Percentiles rank a stretch among this genome's conserved stretches.
Evolutionary conservation across 2,329 filamentous ascomycete genomes (phyloP).

Genomic region (Tolypocladium tundrense): DNA sequence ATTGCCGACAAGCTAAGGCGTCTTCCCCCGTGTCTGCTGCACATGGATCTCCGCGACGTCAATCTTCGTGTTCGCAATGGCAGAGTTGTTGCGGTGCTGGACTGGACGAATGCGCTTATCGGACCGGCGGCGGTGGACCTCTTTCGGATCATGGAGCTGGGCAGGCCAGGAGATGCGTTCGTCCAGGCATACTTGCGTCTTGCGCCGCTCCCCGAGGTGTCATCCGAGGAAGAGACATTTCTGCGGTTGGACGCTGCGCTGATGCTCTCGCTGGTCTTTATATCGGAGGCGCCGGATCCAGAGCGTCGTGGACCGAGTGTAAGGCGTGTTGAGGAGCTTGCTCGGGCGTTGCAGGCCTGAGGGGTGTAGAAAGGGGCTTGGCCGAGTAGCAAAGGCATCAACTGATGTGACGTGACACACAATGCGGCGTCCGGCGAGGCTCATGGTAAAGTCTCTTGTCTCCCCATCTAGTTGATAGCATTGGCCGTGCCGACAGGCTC

Average conservation of each 20-base stretch:
- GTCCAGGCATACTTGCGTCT: conserved; percentile 4
- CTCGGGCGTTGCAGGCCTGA: not conserved
- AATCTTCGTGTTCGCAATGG: conserved; percentile 4
- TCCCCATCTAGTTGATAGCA: not conserved
- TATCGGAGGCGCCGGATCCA: conserved; percentile 9
- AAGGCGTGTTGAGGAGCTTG: conserved; percentile 5
- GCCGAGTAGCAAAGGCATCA: not conserved
- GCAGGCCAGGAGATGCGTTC: conserved; percentile 2
- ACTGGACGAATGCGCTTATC: conserved; percentile 8
- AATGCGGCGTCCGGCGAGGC: not conserved
- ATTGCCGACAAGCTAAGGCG: conserved; percentile 2
- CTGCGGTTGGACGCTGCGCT: conserved; percentile 8
- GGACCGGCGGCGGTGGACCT: conserved; percentile 7
- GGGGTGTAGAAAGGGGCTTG: not conserved
- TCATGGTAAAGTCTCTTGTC: not conserved
- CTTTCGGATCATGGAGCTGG: conserved; percentile 7
- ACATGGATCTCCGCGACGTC: conserved; percentile 9
- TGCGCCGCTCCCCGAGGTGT: not conserved
- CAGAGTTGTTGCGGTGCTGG: conserved; percentile 5
- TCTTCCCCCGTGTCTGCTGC: conserved; percentile 3
- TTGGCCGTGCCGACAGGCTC: conserved; percentile 62
- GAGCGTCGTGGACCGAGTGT: conserved; percentile 2
- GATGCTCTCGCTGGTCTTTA: conserved; percentile 9
- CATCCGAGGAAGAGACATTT: conserved; percentile 4
- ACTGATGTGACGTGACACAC: not conserved